Evolutionary conservation across 176 grass and related monocot genomes (phyloP).

Genomic region (Avena insularis): DNA sequence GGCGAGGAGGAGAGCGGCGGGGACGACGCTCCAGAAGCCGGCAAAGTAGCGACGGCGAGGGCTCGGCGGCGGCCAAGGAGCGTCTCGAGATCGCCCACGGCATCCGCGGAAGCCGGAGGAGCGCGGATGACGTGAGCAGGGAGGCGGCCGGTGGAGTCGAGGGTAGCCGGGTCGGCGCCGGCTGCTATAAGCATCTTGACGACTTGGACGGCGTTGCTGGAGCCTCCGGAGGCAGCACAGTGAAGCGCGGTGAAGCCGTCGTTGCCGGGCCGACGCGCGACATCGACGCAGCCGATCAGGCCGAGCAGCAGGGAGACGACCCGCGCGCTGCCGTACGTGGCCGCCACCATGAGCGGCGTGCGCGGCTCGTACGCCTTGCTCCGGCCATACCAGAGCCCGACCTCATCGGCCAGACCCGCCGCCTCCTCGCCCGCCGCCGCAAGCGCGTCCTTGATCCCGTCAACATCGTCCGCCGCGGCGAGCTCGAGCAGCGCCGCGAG

Average conservation of each 20-base stretch:
- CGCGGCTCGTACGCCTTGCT: slow-evolving; percentile 74
- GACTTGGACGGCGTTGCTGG: slow-evolving; percentile 49
- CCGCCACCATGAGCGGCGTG: slow-evolving; percentile 85
- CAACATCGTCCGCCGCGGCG: slow-evolving; percentile 66
- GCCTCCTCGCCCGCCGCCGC: slow-evolving; percentile 13
- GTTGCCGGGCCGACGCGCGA: slow-evolving; percentile 46
- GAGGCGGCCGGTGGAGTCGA: slow-evolving; percentile 55
- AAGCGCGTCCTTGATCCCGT: slow-evolving; percentile 41
- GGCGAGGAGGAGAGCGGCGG: slow-evolving; percentile 72
- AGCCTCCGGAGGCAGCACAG: slow-evolving; percentile 75
- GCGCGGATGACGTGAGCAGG: slow-evolving; percentile 61
- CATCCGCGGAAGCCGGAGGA: slow-evolving; percentile 29
- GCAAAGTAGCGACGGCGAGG: slow-evolving; percentile 42
- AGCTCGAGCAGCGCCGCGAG: slow-evolving; percentile 68
- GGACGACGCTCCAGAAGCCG: slow-evolving; percentile 49
- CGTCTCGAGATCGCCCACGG: slow-evolving; percentile 50
- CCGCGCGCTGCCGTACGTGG: slow-evolving; percentile 71
- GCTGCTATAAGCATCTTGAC: slow-evolving; percentile 68
- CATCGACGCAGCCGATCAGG: slow-evolving; percentile 54
- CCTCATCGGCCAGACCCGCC: slow-evolving; percentile 44
- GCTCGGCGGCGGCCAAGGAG: slow-evolving; percentile 56
- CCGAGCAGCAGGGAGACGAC: slow-evolving; percentile 60
- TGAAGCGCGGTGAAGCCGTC: slow-evolving; percentile 74
- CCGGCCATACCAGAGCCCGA: slow-evolving; percentile 75
- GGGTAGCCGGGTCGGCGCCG: slow-evolving; percentile 62